Conservation (phyloP, 768 basidiomycete genomes). For the Myochromella boudieri region DNA sequence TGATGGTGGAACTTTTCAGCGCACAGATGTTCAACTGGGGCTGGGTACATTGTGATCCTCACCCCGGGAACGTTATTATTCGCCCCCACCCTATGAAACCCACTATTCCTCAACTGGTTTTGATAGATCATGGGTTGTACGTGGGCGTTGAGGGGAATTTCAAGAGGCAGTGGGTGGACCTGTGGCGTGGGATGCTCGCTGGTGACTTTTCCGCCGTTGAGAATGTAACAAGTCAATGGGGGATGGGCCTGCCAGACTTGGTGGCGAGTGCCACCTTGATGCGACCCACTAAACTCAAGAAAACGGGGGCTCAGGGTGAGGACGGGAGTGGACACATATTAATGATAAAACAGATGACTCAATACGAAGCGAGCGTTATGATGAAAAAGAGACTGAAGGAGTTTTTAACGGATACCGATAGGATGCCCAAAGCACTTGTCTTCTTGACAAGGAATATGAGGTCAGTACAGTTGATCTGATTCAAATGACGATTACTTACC, state of each 20-base stretch:
- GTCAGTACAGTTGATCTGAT: slow-evolving; percentile 23
- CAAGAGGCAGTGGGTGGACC: slow-evolving; percentile 68
- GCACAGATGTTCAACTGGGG: slow-evolving; percentile 93
- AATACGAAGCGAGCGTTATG: slow-evolving; percentile 67
- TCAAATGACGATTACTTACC: not conserved
- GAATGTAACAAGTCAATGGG: slow-evolving; percentile 58
- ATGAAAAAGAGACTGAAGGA: slow-evolving; percentile 68
- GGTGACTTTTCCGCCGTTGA: slow-evolving; percentile 55
- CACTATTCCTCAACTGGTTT: slow-evolving; percentile 60
- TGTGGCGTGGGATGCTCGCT: slow-evolving; percentile 70
- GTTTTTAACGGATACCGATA: slow-evolving; percentile 73
- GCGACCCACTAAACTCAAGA: slow-evolving; percentile 48
- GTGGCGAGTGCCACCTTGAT: slow-evolving; percentile 74
- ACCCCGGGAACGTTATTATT: slow-evolving; percentile 79
- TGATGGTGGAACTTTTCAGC: slow-evolving; percentile 84
- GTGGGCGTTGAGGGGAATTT: slow-evolving; percentile 69
- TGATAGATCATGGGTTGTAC: slow-evolving; percentile 93
- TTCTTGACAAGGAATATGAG: slow-evolving; percentile 81
- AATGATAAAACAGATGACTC: slow-evolving; percentile 39
- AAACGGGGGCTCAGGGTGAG: slow-evolving; percentile 23
- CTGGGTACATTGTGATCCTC: slow-evolving; percentile 80
- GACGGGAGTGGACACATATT: slow-evolving; percentile 20
- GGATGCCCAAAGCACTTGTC: slow-evolving; percentile 74
- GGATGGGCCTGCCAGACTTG: slow-evolving; percentile 68
- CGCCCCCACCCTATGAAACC: slow-evolving; percentile 53